Evolutionary conservation across 2,329 filamentous ascomycete genomes (phyloP), one percentile per base, ranked within the genome.

Genomic region (Graphiopsis chlorocephala): DNA sequence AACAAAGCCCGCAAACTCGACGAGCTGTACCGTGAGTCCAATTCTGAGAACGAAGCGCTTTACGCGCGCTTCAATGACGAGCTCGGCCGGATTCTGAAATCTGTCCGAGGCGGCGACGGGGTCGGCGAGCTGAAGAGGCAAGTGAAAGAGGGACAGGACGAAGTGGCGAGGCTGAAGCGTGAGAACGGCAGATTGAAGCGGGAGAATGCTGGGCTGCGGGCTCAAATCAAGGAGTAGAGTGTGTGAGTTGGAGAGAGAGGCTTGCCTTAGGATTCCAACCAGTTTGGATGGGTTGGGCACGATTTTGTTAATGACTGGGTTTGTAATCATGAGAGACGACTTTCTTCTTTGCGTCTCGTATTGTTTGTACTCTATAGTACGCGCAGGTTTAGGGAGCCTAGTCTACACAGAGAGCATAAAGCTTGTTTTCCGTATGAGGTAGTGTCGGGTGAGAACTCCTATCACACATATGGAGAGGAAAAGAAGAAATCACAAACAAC

Each of bases 11-110:
- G 88, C 71, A 90, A 90, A 47, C 86, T 97, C 61, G 93, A 97
- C 75, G 91, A 96, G 78, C 81, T 97, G 60, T 96, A 96, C 79
- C 90, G 92, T 69, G 92, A 97, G 73, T 86, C 89, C 17, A 92
- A 88, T 71, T 91, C 92, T 0, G 94, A 98, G 81, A 98, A 97
- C 72, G 93, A 97, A 78, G 86, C 94, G 31, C 82, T 98, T 63
- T 97, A 97, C 77, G 90, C 94, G 69, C 89, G 89, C 66, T 97
- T 97, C 81, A 97, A 97, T 72, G 86, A 88, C n/a, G 94, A 97
- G 78, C 80, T 98, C 56, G 90, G 87, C 71, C 92, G 90, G 80
- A 91, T 97, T 66, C 83, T 93, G 50, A 90, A 87, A 75, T 91
- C 89, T 47, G 83, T 95, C 56, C 87, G 87, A 69, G 86, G 87